phyloP scores from a whole-genome alignment of 495 filamentous ascomycete genomes.

The Aspergillus baeticus region DNA sequence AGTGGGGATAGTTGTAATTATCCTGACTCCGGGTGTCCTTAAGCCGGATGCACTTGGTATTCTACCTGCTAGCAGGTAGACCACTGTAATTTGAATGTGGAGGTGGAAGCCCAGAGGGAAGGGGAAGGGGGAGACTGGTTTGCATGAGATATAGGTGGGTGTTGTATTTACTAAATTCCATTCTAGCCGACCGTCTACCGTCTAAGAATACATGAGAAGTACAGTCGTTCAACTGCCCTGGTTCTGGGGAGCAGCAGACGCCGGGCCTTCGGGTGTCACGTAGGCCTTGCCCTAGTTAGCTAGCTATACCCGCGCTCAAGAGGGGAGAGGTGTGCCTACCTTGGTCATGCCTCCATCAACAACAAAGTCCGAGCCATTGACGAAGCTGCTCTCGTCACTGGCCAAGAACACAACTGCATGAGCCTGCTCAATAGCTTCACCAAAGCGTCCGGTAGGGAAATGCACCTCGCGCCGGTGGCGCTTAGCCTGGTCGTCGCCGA shows the following conservation, averaged over 20 bases:
- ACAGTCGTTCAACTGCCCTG: neutral
- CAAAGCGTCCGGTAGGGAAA: constrained; percentile 92
- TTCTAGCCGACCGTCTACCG: neutral
- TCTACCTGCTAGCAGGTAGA: too few species aligned
- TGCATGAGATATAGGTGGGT: too few species aligned
- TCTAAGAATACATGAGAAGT: neutral
- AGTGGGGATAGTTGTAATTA: constrained; percentile 44
- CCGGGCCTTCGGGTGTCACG: constrained; percentile 7
- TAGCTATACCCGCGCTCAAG: neutral
- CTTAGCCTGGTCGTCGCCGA: constrained; percentile 86
- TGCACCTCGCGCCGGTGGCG: constrained; percentile 85
- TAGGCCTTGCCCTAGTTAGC: constrained; percentile 8
- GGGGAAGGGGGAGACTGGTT: too few species aligned
- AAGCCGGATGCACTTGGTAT: too few species aligned
- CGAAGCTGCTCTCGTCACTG: constrained; percentile 77
- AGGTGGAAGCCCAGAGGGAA: too few species aligned
- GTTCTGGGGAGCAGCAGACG: constrained; percentile 3
- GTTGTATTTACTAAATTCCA: neutral
- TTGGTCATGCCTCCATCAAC: constrained; percentile 10
- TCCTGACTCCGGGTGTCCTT: constrained; percentile 25
- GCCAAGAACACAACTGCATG: constrained; percentile 92
- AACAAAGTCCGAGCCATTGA: constrained; percentile 10
- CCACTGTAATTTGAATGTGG: too few species aligned
- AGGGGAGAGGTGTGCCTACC: neutral
- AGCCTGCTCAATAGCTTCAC: constrained; percentile 93